Evolutionary conservation across 2,329 filamentous ascomycete species (phyloP), one percentile per base, ranked within the genome.

Genomic region (Metarhizium anisopliae): DNA sequence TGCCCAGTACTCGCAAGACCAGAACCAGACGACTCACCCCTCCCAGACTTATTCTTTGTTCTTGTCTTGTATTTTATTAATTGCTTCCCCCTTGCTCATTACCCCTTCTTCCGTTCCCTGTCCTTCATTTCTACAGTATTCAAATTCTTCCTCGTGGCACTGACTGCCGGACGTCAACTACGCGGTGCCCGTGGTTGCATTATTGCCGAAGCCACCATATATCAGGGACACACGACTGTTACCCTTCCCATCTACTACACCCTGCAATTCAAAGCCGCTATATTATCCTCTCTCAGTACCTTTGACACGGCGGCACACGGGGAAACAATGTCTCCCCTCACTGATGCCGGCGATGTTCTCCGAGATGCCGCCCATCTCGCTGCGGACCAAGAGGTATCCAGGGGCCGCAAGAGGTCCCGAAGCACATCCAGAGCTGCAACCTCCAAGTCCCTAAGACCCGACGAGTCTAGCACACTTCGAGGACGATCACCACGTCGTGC

Each of bases 381-480:
- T 47, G 54, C 59, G 51, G 68, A 70, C 16, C 62, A 64, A 50
- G 69, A 71, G 50, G 54, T 51, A 18, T 65, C 63, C 35, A 67
- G 72, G 56, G 72, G 72, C 35, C 72, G 72, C 58, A 74, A 69
- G 61, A 67, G 72, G 58, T 69, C 71, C 56, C 69, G 72, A 56
- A 73, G 70, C 62, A 65, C 66, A 40, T 70, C 67, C 47, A 66
- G 70, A 42, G 59, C 65, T 54, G 64, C 62, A 55, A 61, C 42
- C 18, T n/a, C 68, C 53, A 66, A 66, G 52, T 60, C 66, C 49
- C 62, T 68, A 49, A 68, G 69, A 38, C 59, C 70, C 5, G 71
- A 74, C 36, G 72, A 74, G 53, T 73, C 72, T 18, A 74, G 72
- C 69, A 75, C 70, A 6, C 66, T 75, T 35, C 70, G 72, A 53